Conservation (phyloP, 2,329 filamentous ascomycete species). For the Lachnellula hyalina region DNA sequence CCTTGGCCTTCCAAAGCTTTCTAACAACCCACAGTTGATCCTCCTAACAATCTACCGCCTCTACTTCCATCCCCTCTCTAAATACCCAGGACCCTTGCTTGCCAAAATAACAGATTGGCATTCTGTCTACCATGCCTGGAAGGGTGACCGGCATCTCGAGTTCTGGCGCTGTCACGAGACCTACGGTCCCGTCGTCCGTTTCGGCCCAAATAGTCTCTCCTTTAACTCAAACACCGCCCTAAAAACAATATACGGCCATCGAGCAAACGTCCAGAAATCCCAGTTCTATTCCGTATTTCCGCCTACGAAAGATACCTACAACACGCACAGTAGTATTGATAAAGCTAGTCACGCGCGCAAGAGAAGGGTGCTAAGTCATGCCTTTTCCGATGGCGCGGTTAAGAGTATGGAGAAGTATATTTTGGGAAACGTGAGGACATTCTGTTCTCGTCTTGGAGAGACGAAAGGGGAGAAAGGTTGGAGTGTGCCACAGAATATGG, state of each 20-base stretch:
- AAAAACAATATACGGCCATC: slow-evolving; percentile 61
- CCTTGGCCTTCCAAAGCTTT: neutral
- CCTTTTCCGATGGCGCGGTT: slow-evolving; percentile 43
- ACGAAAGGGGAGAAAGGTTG: slow-evolving; percentile 36
- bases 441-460: slow-evolving; percentile 50
- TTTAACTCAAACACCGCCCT: slow-evolving; percentile 69
- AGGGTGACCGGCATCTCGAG: slow-evolving; percentile 33
- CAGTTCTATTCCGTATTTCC: slow-evolving; percentile 71
- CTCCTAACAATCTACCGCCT: slow-evolving; percentile 36
- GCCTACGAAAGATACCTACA: slow-evolving; percentile 32
- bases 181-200: slow-evolving; percentile 59
- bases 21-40: neutral
- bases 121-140: slow-evolving; percentile 33
- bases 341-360: slow-evolving; percentile 65
- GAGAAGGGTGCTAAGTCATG: slow-evolving; percentile 58
- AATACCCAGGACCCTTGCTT: slow-evolving; percentile 34
- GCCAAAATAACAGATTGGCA: slow-evolving; percentile 32
- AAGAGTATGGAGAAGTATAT: slow-evolving; percentile 31
- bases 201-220: slow-evolving; percentile 70
- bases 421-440: slow-evolving; percentile 40
- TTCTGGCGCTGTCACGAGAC: slow-evolving; percentile 32
- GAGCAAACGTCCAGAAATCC: slow-evolving; percentile 57
- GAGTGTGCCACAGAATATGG: slow-evolving; percentile 50
- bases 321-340: slow-evolving; percentile 41
- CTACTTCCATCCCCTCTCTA: slow-evolving; percentile 31